Percentiles rank a stretch among this genome's conserved stretches.
phyloP scores from a whole-genome alignment of 148 eudicot species.

The Hydrangea macrophylla region DNA sequence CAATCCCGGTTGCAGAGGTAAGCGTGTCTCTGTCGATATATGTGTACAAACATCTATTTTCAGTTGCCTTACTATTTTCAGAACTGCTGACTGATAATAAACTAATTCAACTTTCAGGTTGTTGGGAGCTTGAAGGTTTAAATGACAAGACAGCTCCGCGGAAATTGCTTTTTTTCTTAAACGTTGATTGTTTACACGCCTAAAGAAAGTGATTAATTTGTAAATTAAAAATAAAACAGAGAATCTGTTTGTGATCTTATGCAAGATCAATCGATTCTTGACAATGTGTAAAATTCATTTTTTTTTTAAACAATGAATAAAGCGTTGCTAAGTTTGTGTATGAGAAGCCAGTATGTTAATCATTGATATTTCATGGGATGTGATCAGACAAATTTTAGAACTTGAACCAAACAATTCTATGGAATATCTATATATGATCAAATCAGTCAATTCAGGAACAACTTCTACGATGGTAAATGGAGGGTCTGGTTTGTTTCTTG shows the following conservation, averaged over 20 bases:
- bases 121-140: conserved; percentile 51
- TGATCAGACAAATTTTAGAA: not conserved
- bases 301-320: not conserved
- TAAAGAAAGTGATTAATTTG: not conserved
- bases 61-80: not conserved
- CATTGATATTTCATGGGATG: not conserved
- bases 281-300: not conserved
- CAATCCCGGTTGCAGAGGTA: conserved; percentile 57
- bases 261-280: conserved; percentile 5
- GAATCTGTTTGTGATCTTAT: conserved; percentile 7
- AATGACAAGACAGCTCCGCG: not conserved
- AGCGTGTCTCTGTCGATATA: too few species aligned
- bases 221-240: not conserved
- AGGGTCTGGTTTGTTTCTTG: too few species aligned
- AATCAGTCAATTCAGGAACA: too few species aligned
- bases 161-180: not conserved
- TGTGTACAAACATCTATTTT: too few species aligned
- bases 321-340: not conserved
- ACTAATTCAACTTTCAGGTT: conserved; percentile 37
- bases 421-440: too few species aligned
- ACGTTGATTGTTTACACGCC: not conserved
- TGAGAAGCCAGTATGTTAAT: not conserved
- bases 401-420: too few species aligned
- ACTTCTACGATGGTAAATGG: too few species aligned
- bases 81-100: not conserved